Conservation (phyloP, 441 rosid species). For the Isatis lusitanica region DNA sequence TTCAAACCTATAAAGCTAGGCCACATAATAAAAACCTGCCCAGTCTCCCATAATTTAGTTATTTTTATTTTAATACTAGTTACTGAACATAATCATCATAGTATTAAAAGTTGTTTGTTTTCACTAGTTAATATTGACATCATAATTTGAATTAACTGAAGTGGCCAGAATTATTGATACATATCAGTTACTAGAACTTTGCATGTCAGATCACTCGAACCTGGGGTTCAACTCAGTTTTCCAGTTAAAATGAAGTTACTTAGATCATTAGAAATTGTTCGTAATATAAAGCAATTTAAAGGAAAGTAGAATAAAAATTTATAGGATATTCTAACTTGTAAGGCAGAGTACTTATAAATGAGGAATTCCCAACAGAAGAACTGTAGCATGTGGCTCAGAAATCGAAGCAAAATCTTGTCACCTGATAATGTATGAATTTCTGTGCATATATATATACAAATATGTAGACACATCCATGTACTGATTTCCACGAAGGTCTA, state of each 20-base stretch:
- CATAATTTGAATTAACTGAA: background rate
- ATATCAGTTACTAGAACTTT: background rate
- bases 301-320: background rate
- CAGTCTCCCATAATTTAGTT: slow-evolving; percentile 10
- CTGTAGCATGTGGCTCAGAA: slow-evolving; percentile 25
- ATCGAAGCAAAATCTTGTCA: slow-evolving; percentile 25
- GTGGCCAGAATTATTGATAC: background rate
- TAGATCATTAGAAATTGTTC: background rate
- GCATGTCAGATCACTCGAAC: background rate
- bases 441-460: slow-evolving; percentile 8
- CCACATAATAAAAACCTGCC: slow-evolving; percentile 21
- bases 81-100: slow-evolving; percentile 15
- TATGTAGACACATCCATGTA: slow-evolving; percentile 1
- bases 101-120: background rate
- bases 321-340: background rate
- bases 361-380: slow-evolving; percentile 7
- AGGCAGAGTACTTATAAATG: background rate
- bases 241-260: background rate
- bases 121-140: background rate
- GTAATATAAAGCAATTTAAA: background rate
- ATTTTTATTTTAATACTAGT: background rate
- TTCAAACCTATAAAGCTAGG: slow-evolving; percentile 44
- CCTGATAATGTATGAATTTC: slow-evolving; percentile 22
- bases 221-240: background rate
- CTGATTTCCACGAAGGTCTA: slow-evolving; percentile 22